Base-by-base conservation (phyloP, 768 basidiomycete genomes). In the Cytidiella melzeri region DNA sequence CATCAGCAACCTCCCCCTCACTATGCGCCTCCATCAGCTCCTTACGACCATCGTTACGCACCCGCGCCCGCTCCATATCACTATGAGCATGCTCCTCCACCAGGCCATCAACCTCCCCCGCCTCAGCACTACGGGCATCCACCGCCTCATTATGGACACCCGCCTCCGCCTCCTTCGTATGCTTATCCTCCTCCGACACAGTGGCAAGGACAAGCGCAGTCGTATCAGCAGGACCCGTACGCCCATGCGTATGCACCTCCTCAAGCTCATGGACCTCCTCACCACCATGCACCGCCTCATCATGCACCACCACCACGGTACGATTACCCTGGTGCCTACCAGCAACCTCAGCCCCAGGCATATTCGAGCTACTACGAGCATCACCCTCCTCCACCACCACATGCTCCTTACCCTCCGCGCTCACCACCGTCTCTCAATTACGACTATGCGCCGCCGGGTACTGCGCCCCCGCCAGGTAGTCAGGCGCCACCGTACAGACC, bases 101-200 rank as follows among this genome's bases (percentile, higher is more conserved):
- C 42, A 26, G 21, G 24, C 11, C 42, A 54, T 1, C 50, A 28
- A 24, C 45, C 55, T 24, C 42, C 52, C 15, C 56, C 57, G 27
- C 54, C 55, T 7, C 61, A 56, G 26, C 64, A 57, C 5, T 62
- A 58, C 5, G 39, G 45, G 3, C 53, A 30, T 20, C 40, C 54
- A 2, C 24, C 25, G 11, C 41, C 43, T 28, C 52, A 53, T 18
- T 46, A 55, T 21, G 52, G 45, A 23, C 51, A 47, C n/a, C 51
- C 51, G 18, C 43, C 51, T 13, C 46, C 40, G 15, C 41, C 27
- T 9, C 28, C 36, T n/a, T 21, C 41, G 3, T 43, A 56, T 37
- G 34, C 27, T 45, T 55, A 55, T 36, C 25, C 48, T 36, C 30
- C 30, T 15, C 30, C 30, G 30, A 34, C 30, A 15, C 30, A 34